Conservation (phyloP, 257 asterid genomes). For the Mitragyna speciosa region DNA sequence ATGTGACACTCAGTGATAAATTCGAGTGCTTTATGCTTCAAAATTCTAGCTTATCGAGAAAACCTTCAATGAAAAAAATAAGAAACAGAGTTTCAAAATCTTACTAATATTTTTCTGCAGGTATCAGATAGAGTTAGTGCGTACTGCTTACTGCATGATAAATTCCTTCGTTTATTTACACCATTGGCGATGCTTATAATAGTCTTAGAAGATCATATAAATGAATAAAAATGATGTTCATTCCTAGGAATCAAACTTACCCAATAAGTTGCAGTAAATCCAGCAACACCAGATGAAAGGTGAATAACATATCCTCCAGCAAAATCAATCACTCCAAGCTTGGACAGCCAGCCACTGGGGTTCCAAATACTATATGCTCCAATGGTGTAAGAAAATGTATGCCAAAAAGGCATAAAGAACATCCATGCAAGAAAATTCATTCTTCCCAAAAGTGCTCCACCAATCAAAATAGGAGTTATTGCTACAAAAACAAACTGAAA, state of each 20-base stretch:
- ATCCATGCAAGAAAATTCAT: conserved; percentile 60
- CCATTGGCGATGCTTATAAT: neutral
- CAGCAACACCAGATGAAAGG: conserved; percentile 62
- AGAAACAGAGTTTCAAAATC: too few species aligned
- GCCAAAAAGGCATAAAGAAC: conserved; percentile 64
- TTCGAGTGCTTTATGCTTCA: too few species aligned
- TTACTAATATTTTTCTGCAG: too few species aligned
- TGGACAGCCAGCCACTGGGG: conserved; percentile 55
- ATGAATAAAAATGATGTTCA: neutral
- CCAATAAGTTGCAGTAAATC: conserved; percentile 59
- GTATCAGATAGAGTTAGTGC: too few species aligned
- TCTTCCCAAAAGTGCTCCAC: conserved; percentile 59
- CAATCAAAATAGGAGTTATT: conserved; percentile 45
- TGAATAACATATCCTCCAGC: conserved; percentile 65
- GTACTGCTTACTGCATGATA: too few species aligned
- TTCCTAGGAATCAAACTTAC: conserved; percentile 12
- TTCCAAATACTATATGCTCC: conserved; percentile 61
- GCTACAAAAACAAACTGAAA: conserved; percentile 60
- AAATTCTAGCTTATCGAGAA: too few species aligned
- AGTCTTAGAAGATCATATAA: neutral
- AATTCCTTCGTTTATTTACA: neutral
- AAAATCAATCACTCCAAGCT: conserved; percentile 56
- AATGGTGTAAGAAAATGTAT: conserved; percentile 51
- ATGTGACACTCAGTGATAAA: too few species aligned
- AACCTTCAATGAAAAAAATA: too few species aligned